A percentile compares a stretch with the other conserved stretches of the same genome.
phyloP scores from a whole-genome alignment of 2,329 filamentous ascomycete genomes.

The Verticillium nubilum region DNA sequence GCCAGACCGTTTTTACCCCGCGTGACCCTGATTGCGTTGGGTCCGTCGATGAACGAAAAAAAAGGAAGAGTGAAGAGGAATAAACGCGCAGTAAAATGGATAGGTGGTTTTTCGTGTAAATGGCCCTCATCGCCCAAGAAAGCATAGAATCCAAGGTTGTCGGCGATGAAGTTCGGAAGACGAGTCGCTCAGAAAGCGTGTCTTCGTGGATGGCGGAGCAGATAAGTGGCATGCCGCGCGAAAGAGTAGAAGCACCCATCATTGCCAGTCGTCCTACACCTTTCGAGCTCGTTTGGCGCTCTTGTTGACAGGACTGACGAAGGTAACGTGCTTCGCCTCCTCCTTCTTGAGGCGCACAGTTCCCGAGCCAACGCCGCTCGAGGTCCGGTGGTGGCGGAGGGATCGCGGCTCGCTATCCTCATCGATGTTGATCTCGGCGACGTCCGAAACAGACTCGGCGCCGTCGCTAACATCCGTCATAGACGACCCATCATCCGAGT shows the following conservation, averaged over 20 bases:
- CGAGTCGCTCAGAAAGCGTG: neutral
- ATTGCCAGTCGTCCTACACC: slow-evolving; percentile 6
- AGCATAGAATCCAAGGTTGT: slow-evolving; percentile 10
- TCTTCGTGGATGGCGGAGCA: neutral
- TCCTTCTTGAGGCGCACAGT: slow-evolving; percentile 48
- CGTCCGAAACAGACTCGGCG: slow-evolving; percentile 53
- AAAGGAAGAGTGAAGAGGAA: slow-evolving; percentile 2
- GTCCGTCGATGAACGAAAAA: neutral
- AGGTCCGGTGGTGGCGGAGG: slow-evolving; percentile 36
- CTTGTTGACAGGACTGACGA: slow-evolving; percentile 45
- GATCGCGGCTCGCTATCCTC: slow-evolving; percentile 45
- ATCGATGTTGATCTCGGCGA: slow-evolving; percentile 57
- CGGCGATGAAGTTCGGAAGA: slow-evolving; percentile 4
- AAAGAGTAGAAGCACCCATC: neutral
- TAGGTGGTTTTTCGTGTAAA: slow-evolving; percentile 1
- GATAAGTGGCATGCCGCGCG: neutral
- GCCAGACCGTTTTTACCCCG: neutral
- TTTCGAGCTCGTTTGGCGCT: slow-evolving; percentile 22
- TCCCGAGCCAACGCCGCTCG: slow-evolving; percentile 24
- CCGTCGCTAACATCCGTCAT: slow-evolving; percentile 52
- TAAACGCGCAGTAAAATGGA: slow-evolving; percentile 7
- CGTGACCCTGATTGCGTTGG: neutral
- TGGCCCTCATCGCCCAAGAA: slow-evolving; percentile 11
- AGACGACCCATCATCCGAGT: slow-evolving; percentile 60
- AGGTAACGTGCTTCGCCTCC: slow-evolving; percentile 49